Conservation (phyloP, 2,329 filamentous ascomycete species). For the Cordyceps cicadae region DNA sequence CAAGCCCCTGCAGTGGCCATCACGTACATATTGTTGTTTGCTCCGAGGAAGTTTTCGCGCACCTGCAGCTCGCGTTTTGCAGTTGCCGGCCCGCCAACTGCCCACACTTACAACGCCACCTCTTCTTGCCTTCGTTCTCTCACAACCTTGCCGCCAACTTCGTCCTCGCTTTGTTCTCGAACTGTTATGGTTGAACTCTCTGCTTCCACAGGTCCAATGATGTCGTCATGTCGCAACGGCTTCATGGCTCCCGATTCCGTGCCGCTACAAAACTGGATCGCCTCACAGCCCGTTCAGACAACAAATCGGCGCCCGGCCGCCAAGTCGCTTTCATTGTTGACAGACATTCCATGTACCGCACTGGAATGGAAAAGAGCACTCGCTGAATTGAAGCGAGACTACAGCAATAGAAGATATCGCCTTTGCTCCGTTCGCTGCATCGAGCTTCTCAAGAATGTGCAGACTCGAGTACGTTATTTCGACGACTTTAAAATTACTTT, state of each 20-base stretch:
- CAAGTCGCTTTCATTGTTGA: slow-evolving; percentile 16
- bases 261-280: slow-evolving; percentile 8
- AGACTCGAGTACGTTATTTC: slow-evolving; percentile 31
- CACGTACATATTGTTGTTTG: background rate
- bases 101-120: slow-evolving; percentile 1
- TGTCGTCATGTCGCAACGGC: background rate
- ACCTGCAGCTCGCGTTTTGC: background rate
- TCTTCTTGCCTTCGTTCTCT: background rate
- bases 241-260: background rate
- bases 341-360: slow-evolving; percentile 33
- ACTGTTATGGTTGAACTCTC: background rate
- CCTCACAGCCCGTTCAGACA: slow-evolving; percentile 1
- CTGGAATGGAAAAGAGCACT: slow-evolving; percentile 45
- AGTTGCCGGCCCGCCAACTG: background rate
- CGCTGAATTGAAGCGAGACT: slow-evolving; percentile 46
- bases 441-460: slow-evolving; percentile 43
- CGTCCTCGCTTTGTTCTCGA: background rate
- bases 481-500: background rate
- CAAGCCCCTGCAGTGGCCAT: background rate
- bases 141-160: background rate
- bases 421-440: slow-evolving; percentile 45
- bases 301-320: slow-evolving; percentile 13
- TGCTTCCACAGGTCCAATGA: background rate
- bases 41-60: background rate
- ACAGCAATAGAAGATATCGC: slow-evolving; percentile 41